Conservation (phyloP, 768 basidiomycete species). For the Tylopilus balloui region DNA sequence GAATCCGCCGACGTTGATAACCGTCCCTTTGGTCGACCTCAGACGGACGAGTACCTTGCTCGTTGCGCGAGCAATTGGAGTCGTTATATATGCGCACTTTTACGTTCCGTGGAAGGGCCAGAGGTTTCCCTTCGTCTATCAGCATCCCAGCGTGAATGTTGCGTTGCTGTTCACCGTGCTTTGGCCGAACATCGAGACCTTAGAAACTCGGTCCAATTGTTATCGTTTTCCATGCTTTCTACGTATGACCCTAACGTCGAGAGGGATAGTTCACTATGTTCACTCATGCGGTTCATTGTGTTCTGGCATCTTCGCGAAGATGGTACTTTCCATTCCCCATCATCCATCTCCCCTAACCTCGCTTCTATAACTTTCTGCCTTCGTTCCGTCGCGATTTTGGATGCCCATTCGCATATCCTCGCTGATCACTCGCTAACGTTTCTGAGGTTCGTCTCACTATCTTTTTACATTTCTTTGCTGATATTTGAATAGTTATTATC, state of each 20-base stretch:
- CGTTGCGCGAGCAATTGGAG: neutral
- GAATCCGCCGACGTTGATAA: neutral
- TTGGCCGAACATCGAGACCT: neutral
- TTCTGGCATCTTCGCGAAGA: conserved; percentile 2
- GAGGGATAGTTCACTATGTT: neutral
- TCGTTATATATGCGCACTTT: neutral
- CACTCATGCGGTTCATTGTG: neutral
- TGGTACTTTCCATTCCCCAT: neutral
- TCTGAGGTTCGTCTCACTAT: neutral
- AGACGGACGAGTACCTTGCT: neutral
- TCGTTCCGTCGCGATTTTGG: neutral
- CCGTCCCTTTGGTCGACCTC: neutral
- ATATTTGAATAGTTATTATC: neutral
- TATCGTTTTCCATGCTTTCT: neutral
- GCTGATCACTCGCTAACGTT: neutral
- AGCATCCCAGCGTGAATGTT: neutral
- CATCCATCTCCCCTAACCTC: neutral
- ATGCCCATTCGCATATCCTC: neutral
- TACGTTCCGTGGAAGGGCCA: neutral
- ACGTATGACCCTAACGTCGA: neutral
- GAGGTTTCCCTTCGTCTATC: neutral
- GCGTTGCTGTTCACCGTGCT: neutral
- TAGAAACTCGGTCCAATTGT: neutral
- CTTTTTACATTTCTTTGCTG: neutral
- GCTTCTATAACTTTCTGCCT: neutral